Percentiles rank a stretch among this genome's conserved stretches.
Evolutionary conservation across 2,329 filamentous ascomycete genomes (phyloP).

Genomic region (Cladophialophora exuberans): DNA sequence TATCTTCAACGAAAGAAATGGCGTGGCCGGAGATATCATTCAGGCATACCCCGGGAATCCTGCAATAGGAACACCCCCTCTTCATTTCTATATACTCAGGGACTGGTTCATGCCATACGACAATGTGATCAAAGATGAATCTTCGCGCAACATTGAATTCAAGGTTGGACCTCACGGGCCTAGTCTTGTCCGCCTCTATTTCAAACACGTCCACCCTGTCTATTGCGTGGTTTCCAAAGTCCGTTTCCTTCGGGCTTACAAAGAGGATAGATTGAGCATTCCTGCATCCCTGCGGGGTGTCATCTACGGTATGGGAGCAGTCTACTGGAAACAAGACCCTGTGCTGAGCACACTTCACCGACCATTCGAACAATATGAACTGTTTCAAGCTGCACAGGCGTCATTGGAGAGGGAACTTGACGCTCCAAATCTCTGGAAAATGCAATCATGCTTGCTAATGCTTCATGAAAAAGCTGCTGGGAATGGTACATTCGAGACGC

Average conservation of each 20-base stretch:
- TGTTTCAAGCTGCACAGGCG: constrained; percentile 48
- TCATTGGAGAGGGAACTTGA: constrained; percentile 52
- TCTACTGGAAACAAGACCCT: constrained; percentile 47
- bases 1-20: constrained; percentile 50
- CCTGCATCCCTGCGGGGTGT: constrained; percentile 52
- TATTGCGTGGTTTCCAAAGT: constrained; percentile 51
- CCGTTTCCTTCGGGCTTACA: constrained; percentile 48
- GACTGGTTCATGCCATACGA: constrained; percentile 52
- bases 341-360: constrained; percentile 36
- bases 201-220: constrained; percentile 51
- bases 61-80: constrained; percentile 43
- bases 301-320: constrained; percentile 50
- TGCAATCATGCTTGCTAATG: constrained; percentile 54
- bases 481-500: constrained; percentile 53
- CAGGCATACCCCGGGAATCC: constrained; percentile 46
- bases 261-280: constrained; percentile 43
- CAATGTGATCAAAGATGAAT: constrained; percentile 41
- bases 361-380: constrained; percentile 47
- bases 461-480: constrained; percentile 51
- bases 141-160: constrained; percentile 49
- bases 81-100: constrained; percentile 52
- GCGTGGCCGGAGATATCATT: constrained; percentile 50
- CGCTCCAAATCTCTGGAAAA: constrained; percentile 50
- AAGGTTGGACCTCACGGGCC: constrained; percentile 47
- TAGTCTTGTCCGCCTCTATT: constrained; percentile 50